Percentiles rank a stretch among this genome's conserved stretches.
Evolutionary conservation across 1,284 basidiomycete species (phyloP).

Genomic region (Apiotrichum domesticum): DNA sequence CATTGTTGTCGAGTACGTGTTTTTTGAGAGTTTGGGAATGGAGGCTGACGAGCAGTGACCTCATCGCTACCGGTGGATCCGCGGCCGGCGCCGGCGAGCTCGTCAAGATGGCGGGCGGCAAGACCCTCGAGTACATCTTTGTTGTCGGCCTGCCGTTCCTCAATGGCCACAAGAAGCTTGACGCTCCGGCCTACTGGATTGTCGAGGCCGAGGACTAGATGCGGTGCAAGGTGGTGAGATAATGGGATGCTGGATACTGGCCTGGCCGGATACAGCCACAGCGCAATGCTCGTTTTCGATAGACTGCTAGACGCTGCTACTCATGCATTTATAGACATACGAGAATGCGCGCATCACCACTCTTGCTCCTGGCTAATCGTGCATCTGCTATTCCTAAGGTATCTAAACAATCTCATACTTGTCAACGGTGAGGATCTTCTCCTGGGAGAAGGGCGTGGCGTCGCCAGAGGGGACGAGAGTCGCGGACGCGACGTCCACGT

Average conservation of each 20-base stretch:
- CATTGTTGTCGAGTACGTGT: slow-evolving; percentile 67
- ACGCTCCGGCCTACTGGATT: slow-evolving; percentile 82
- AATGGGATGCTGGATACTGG: no score
- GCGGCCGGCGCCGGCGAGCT: slow-evolving; percentile 91
- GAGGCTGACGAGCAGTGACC: slow-evolving; percentile 52
- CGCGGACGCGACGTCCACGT: slow-evolving; percentile 58
- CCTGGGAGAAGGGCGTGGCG: slow-evolving; percentile 66
- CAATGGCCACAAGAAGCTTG: slow-evolving; percentile 68
- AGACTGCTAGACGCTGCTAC: not conserved
- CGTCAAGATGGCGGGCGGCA: slow-evolving; percentile 72
- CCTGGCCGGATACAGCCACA: no score
- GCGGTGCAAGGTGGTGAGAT: no score
- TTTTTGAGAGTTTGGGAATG: no score
- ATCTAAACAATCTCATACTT: slow-evolving; percentile 54
- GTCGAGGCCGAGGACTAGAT: slow-evolving; percentile 66
- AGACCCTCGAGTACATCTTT: slow-evolving; percentile 88
- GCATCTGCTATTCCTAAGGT: slow-evolving; percentile 1
- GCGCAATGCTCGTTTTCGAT: no score
- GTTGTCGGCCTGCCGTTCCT: slow-evolving; percentile 83
- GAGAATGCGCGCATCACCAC: not conserved
- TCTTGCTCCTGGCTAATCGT: not conserved
- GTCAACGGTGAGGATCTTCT: slow-evolving; percentile 65
- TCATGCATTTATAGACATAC: no score
- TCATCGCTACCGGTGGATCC: slow-evolving; percentile 95
- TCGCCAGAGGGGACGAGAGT: slow-evolving; percentile 58